These are phyloP conservation scores for Pezicula neosporulosa DNA, from an alignment of 2,329 filamentous ascomycete species.

Conservation along the genomic window DNA sequence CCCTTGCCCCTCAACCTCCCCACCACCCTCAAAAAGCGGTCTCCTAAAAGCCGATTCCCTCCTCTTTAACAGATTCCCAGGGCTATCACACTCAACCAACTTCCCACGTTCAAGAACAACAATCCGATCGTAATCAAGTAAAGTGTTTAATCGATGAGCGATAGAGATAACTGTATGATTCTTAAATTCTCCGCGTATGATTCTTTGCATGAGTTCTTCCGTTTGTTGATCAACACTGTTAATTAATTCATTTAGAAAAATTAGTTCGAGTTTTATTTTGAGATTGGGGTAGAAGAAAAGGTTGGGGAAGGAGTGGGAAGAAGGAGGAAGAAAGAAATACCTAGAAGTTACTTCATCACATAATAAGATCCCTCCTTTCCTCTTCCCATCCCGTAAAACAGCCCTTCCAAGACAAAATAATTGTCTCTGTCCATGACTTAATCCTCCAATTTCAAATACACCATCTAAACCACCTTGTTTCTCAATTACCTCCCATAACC, in stretches of 20 bases:
- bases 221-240: conserved; percentile 44
- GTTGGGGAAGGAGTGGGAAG: too few species aligned
- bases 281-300: too few species aligned
- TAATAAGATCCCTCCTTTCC: too few species aligned
- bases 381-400: conserved; percentile 33
- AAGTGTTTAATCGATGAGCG: conserved; percentile 27
- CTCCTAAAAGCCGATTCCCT: too few species aligned
- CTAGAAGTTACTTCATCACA: too few species aligned
- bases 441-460: conserved; percentile 26
- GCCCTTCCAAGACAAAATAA: conserved; percentile 43
- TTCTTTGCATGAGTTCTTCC: conserved; percentile 47
- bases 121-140: conserved; percentile 40
- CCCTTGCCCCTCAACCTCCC: too few species aligned
- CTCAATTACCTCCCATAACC: conserved; percentile 37
- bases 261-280: conserved; percentile 26
- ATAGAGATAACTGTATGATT: conserved; percentile 42
- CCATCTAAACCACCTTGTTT: conserved; percentile 33
- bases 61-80: too few species aligned
- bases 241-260: conserved; percentile 26
- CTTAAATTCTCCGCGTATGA: conserved; percentile 46
- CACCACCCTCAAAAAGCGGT: too few species aligned
- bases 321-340: too few species aligned
- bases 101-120: conserved; percentile 39
- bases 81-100: too few species aligned
- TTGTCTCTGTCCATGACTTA: conserved; percentile 43